Conservation (phyloP, 805 yeast species). For the Yarrowia deformans region DNA sequence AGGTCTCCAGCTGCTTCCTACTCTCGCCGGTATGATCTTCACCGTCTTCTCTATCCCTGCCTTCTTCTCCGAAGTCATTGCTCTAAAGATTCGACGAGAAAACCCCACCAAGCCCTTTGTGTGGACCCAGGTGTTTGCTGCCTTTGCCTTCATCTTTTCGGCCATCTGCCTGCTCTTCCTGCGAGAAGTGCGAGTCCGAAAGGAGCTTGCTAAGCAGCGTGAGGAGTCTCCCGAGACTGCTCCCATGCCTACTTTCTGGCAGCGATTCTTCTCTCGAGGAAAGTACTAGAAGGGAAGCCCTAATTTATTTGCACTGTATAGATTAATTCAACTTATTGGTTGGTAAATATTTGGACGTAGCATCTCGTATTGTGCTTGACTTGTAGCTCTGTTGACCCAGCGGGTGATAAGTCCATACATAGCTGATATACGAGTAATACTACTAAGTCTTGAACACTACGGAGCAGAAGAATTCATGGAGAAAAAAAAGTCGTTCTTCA, state of each 20-base stretch:
- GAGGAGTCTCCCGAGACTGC: constrained; percentile 26
- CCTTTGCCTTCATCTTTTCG: constrained; percentile 35
- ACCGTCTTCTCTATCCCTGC: constrained; percentile 36
- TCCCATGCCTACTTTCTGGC: constrained; percentile 33
- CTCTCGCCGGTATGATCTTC: constrained; percentile 34
- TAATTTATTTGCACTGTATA: constrained; percentile 26
- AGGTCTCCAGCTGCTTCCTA: constrained; percentile 38
- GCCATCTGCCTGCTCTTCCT: constrained; percentile 22
- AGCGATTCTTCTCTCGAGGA: constrained; percentile 31
- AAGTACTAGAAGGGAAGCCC: constrained; percentile 15
- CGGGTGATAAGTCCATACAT: too few relatives aligned
- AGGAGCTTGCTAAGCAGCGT: constrained; percentile 12
- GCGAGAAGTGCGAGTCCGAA: constrained; percentile 37
- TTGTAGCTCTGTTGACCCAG: too few relatives aligned
- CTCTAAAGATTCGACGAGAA: constrained; percentile 17
- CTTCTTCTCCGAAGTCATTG: constrained; percentile 39
- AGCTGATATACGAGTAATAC: too few relatives aligned
- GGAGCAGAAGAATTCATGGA: too few relatives aligned
- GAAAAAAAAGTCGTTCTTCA: too few relatives aligned
- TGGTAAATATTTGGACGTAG: not conserved
- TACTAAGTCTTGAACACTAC: too few relatives aligned
- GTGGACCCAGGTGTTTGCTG: constrained; percentile 39
- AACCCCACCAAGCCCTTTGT: constrained; percentile 30
- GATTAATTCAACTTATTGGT: constrained; percentile 24
- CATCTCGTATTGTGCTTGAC: too few relatives aligned